phyloP scores from a whole-genome alignment of 2,329 filamentous ascomycete genomes.

The Trichoderma pleuroti region DNA sequence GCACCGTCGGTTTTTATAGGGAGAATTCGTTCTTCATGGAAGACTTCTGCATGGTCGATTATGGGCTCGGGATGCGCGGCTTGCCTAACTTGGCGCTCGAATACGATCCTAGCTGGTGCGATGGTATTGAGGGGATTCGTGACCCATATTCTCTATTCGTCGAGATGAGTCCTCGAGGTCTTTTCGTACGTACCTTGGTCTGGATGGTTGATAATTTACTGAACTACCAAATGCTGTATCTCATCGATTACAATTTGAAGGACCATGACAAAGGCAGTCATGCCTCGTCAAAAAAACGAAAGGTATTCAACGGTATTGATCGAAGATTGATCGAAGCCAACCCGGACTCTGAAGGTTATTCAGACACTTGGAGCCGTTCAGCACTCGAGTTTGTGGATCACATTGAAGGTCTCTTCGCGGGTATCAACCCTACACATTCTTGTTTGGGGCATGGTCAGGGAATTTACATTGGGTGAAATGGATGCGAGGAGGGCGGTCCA shows the following conservation, averaged over 20 bases:
- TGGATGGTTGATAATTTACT: neutral
- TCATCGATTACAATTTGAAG: conserved; percentile 1
- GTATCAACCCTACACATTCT: neutral
- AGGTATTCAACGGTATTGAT: neutral
- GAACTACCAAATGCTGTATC: neutral
- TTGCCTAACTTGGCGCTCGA: neutral
- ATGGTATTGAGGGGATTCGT: neutral
- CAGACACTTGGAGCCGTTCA: neutral
- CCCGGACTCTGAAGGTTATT: neutral
- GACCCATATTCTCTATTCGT: neutral
- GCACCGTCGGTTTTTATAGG: neutral
- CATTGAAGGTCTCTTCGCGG: neutral
- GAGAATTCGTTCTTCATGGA: neutral
- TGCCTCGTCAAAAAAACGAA: neutral
- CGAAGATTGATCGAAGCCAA: neutral
- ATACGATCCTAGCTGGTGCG: neutral
- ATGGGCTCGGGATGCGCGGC: neutral
- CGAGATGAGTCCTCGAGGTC: neutral
- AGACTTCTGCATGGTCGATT: neutral
- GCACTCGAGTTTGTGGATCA: neutral
- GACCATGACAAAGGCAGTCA: neutral
- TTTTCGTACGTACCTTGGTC: neutral
- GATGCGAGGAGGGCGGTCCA: neutral
- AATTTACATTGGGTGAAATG: neutral
- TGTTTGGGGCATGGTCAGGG: neutral